phyloP scores from a whole-genome alignment of 768 basidiomycete genomes.

The Trametes sanguinea region DNA sequence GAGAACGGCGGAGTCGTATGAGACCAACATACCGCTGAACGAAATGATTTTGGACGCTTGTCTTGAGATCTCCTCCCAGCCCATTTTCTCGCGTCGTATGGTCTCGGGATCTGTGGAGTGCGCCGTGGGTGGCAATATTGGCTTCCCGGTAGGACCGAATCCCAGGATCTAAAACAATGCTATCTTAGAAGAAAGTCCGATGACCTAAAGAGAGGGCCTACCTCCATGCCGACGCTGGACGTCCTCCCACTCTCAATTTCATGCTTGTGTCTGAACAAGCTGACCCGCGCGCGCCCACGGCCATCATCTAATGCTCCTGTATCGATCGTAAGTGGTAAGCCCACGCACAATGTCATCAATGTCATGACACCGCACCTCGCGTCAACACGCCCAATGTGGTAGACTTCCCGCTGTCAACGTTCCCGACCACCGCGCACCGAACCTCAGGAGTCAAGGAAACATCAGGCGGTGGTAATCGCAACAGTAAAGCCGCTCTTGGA shows the following conservation, averaged over 20 bases:
- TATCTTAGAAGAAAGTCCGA: neutral
- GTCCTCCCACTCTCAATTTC: constrained; percentile 96
- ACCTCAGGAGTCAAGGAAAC: constrained; percentile 87
- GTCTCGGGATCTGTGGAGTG: constrained; percentile 61
- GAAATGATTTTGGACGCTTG: constrained; percentile 91
- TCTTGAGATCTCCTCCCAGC: constrained; percentile 93
- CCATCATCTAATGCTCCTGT: constrained; percentile 80
- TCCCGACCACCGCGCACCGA: constrained; percentile 93
- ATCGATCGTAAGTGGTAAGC: neutral
- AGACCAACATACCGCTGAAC: constrained; percentile 67
- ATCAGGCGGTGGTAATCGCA: constrained; percentile 75
- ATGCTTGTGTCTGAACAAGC: constrained; percentile 94
- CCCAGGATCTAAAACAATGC: constrained; percentile 70
- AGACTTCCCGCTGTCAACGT: constrained; percentile 92
- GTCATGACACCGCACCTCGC: constrained; percentile 54
- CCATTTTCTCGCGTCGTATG: constrained; percentile 80
- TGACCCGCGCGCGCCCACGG: constrained; percentile 78
- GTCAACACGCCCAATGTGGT: constrained; percentile 95
- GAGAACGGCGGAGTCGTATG: neutral
- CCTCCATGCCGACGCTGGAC: constrained; percentile 96
- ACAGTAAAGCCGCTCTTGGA: constrained; percentile 59
- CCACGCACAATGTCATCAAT: neutral
- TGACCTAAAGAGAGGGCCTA: constrained; percentile 35
- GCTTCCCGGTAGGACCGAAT: constrained; percentile 72
- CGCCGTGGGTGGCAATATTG: constrained; percentile 72